Conservation (phyloP, 768 basidiomycete genomes). For the Auricularia sp. region DNA sequence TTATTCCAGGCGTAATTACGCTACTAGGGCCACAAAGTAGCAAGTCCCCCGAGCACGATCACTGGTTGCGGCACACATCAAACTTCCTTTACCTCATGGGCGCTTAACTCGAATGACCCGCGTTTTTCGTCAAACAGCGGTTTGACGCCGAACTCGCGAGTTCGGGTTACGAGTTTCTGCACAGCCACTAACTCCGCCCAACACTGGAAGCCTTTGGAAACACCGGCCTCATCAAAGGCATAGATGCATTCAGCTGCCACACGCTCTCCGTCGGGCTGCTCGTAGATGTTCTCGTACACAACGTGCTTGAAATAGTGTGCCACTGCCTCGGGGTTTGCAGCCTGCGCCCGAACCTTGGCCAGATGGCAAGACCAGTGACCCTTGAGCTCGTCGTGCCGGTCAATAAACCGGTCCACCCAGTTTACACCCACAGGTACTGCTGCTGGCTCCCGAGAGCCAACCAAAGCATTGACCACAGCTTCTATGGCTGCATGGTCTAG, state of each 20-base stretch:
- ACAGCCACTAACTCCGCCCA: too few relatives aligned
- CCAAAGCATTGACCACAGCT: conserved; percentile 23
- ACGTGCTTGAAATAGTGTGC: background rate
- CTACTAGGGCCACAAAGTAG: too few relatives aligned
- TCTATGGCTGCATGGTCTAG: conserved; percentile 22
- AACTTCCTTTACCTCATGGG: too few relatives aligned
- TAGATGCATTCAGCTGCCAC: background rate
- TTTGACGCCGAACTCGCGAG: too few relatives aligned
- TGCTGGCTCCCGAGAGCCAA: background rate
- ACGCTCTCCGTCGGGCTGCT: background rate
- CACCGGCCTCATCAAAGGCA: background rate
- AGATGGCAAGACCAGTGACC: background rate
- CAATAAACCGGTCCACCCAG: background rate
- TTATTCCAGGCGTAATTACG: too few relatives aligned
- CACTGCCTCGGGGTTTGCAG: background rate
- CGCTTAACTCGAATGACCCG: too few relatives aligned
- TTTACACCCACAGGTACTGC: background rate
- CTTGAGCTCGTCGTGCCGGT: background rate
- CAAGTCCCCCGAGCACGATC: too few relatives aligned
- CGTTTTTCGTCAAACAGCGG: too few relatives aligned
- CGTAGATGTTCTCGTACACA: background rate
- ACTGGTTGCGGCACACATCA: too few relatives aligned
- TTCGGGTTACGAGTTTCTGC: too few relatives aligned
- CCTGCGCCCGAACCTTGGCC: background rate
- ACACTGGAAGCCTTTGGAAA: background rate